A percentile compares a stretch with the other conserved stretches of the same genome.
Evolutionary conservation across 345 rosid genomes (phyloP).

Genomic region (Syzygium aromaticum): DNA sequence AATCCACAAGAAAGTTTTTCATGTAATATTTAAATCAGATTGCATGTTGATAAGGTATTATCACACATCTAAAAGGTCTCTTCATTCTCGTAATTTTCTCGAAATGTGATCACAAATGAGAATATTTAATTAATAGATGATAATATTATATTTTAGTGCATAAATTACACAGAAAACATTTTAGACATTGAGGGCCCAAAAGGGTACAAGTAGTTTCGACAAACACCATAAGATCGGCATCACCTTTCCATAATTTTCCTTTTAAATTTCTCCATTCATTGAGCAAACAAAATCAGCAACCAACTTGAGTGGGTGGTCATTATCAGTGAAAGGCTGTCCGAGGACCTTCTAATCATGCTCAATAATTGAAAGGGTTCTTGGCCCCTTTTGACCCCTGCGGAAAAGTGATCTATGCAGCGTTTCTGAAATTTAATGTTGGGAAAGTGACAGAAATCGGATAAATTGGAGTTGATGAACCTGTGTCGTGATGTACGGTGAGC

Average conservation of each 20-base stretch:
- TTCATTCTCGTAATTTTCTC: neutral
- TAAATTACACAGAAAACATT: neutral
- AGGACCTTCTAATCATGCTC: neutral
- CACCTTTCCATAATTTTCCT: neutral
- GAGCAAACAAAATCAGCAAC: neutral
- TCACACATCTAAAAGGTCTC: neutral
- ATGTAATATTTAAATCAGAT: neutral
- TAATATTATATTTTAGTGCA: neutral
- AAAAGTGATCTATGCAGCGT: neutral
- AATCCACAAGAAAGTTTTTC: too few species aligned
- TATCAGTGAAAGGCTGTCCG: neutral
- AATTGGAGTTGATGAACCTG: neutral
- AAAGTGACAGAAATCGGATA: neutral
- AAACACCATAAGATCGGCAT: neutral
- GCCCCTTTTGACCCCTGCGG: neutral
- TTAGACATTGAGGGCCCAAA: neutral
- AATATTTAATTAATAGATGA: neutral
- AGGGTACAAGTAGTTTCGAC: neutral
- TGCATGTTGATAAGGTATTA: neutral
- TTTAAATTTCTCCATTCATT: neutral
- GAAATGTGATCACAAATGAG: neutral
- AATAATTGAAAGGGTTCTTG: neutral
- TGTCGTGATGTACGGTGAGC: neutral
- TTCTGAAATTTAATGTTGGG: neutral
- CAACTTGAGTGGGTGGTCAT: neutral